Evolutionary conservation across 192 early-diverging fungal genomes (phyloP).

Genomic region (Entomortierella beljakovae): DNA sequence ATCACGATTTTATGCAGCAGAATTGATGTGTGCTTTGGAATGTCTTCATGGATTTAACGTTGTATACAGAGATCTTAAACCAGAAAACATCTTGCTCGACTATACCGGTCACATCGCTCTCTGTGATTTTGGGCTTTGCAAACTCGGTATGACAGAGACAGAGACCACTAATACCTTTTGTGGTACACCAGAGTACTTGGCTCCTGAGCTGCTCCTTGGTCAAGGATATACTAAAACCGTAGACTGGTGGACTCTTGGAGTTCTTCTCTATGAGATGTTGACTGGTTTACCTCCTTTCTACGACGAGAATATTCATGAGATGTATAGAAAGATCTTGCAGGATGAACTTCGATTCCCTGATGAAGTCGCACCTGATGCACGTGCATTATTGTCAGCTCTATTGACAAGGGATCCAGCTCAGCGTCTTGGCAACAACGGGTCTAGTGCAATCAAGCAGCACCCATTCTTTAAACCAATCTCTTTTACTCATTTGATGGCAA

Average conservation of each 20-base stretch:
- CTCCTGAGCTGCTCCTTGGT: slow-evolving; percentile 88
- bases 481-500: slow-evolving; percentile 87
- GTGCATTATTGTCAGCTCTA: slow-evolving; percentile 76
- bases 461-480: slow-evolving; percentile 93
- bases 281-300: slow-evolving; percentile 94
- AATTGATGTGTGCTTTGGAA: slow-evolving; percentile 91
- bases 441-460: slow-evolving; percentile 93
- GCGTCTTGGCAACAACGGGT: slow-evolving; percentile 89
- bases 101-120: slow-evolving; percentile 94
- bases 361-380: slow-evolving; percentile 75
- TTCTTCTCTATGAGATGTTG: slow-evolving; percentile 91
- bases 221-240: slow-evolving; percentile 92
- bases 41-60: slow-evolving; percentile 93
- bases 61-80: slow-evolving; percentile 91
- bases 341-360: slow-evolving; percentile 89
- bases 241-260: slow-evolving; percentile 98
- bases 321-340: slow-evolving; percentile 94
- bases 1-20: slow-evolving; percentile 94
- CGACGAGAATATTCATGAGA: slow-evolving; percentile 94
- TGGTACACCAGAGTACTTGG: slow-evolving; percentile 98
- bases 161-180: slow-evolving; percentile 95
- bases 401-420: slow-evolving; percentile 84
- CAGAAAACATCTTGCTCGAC: slow-evolving; percentile 95
- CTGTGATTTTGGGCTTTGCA: slow-evolving; percentile 95
- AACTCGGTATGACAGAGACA: slow-evolving; percentile 94